These are phyloP conservation scores for Purpureocillium takamizusanense DNA, from an alignment of 2,329 filamentous ascomycete species.

Conservation along the genomic window DNA sequence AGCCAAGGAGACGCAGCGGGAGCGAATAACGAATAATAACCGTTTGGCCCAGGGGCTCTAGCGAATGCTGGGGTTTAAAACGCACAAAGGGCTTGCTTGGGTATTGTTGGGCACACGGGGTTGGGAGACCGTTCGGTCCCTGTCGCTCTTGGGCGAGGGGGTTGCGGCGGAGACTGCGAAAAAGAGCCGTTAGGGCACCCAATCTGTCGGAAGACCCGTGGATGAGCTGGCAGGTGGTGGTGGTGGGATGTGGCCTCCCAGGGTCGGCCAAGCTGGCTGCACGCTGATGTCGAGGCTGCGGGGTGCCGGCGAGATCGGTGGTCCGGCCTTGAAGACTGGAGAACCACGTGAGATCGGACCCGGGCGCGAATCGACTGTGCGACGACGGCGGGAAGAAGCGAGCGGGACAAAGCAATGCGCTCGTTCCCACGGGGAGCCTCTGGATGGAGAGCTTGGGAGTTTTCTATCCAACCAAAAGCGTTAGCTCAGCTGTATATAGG, in stretches of 20 bases:
- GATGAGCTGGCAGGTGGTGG: slow-evolving; percentile 52
- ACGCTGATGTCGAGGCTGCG: slow-evolving; percentile 36
- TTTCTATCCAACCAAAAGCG: slow-evolving; percentile 26
- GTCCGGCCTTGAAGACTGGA: slow-evolving; percentile 23
- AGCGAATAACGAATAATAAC: slow-evolving; percentile 16
- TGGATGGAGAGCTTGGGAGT: slow-evolving; percentile 14
- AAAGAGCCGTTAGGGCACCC: slow-evolving; percentile 33
- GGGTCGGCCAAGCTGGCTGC: slow-evolving; percentile 50
- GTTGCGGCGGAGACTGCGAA: slow-evolving; percentile 32
- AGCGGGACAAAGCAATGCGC: slow-evolving; percentile 12
- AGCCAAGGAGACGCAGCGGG: slow-evolving; percentile 6
- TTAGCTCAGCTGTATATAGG: slow-evolving; percentile 24
- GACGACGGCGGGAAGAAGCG: slow-evolving; percentile 9
- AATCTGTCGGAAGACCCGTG: slow-evolving; percentile 49
- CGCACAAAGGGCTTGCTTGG: slow-evolving; percentile 23
- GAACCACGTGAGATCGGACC: slow-evolving; percentile 33
- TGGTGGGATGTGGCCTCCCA: slow-evolving; percentile 36
- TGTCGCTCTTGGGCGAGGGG: slow-evolving; percentile 29
- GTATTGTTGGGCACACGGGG: slow-evolving; percentile 38
- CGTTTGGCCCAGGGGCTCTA: slow-evolving; percentile 12
- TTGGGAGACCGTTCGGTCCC: slow-evolving; percentile 12
- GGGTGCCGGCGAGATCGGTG: slow-evolving; percentile 20
- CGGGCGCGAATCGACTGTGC: slow-evolving; percentile 3
- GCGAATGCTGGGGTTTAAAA: slow-evolving; percentile 21
- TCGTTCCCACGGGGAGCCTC: slow-evolving; percentile 13